A percentile compares a stretch with the other conserved stretches of the same genome.
phyloP scores from a whole-genome alignment of 352 stramenopile species.

The Thalassiosira sp. region DNA sequence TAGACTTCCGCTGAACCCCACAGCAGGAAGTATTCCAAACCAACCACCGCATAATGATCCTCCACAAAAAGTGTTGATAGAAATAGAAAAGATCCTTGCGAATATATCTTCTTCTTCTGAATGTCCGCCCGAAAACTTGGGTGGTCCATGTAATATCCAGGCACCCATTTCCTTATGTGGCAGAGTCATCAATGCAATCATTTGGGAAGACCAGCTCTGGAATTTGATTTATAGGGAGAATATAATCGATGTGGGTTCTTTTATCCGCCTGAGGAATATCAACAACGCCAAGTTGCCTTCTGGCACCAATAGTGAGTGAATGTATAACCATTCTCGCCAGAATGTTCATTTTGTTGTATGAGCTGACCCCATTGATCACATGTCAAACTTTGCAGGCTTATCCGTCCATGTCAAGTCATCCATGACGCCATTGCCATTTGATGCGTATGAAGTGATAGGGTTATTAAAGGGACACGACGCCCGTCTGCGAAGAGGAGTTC shows the following conservation, averaged over 20 bases:
- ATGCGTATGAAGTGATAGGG: conserved; percentile 49
- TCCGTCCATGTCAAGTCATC: conserved; percentile 54
- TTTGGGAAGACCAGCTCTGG: conserved; percentile 77
- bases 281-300: conserved; percentile 39
- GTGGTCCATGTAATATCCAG: conserved; percentile 20
- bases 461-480: conserved; percentile 48
- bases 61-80: conserved; percentile 43
- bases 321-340: not conserved
- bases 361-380: not conserved
- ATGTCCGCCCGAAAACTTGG: conserved; percentile 1
- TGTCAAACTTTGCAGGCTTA: conserved; percentile 22
- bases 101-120: conserved; percentile 11
- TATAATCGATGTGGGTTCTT: conserved; percentile 58
- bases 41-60: conserved; percentile 31
- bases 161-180: conserved; percentile 63
- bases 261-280: conserved; percentile 74
- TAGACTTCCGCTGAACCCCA: conserved; percentile 23
- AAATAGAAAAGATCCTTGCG: conserved; percentile 47
- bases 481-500: conserved; percentile 29
- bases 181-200: conserved; percentile 67
- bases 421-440: conserved; percentile 47
- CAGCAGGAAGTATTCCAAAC: not conserved
- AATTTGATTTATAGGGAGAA: conserved; percentile 53
- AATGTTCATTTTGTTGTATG: not conserved
- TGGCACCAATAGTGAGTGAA: conserved; percentile 42